phyloP scores from a whole-genome alignment of 495 filamentous ascomycete genomes.

The Xylaria intraflava region DNA sequence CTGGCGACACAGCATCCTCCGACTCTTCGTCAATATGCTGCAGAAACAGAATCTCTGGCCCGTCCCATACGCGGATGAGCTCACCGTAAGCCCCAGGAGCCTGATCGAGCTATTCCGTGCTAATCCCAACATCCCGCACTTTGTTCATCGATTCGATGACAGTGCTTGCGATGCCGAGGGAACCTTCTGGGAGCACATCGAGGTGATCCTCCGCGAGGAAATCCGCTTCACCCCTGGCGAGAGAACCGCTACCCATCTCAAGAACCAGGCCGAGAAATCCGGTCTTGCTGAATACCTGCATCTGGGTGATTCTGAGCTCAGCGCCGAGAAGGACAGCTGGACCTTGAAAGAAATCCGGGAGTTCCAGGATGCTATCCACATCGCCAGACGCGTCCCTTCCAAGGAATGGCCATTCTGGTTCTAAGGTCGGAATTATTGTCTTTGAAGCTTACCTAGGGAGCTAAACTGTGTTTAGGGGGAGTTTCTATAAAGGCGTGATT shows the following conservation, averaged over 20 bases:
- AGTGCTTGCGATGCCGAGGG: neutral
- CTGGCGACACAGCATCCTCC: neutral
- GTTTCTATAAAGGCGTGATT: no score
- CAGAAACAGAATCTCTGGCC: conserved; percentile 2
- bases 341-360: neutral
- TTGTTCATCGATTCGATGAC: neutral
- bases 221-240: neutral
- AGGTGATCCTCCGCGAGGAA: neutral
- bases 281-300: neutral
- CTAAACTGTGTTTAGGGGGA: no score
- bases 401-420: neutral
- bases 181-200: conserved; percentile 1
- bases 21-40: neutral
- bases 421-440: neutral
- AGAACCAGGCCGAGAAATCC: neutral
- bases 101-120: conserved; percentile 2
- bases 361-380: neutral
- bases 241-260: neutral
- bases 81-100: neutral
- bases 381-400: neutral
- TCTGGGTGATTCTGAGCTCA: neutral
- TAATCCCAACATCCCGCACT: conserved; percentile 5
- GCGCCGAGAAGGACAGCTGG: neutral
- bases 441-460: neutral
- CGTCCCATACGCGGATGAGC: neutral